These are phyloP conservation scores for Tylopilus sp. DNA, from an alignment of 1,284 basidiomycete species.

Conservation along the genomic window DNA sequence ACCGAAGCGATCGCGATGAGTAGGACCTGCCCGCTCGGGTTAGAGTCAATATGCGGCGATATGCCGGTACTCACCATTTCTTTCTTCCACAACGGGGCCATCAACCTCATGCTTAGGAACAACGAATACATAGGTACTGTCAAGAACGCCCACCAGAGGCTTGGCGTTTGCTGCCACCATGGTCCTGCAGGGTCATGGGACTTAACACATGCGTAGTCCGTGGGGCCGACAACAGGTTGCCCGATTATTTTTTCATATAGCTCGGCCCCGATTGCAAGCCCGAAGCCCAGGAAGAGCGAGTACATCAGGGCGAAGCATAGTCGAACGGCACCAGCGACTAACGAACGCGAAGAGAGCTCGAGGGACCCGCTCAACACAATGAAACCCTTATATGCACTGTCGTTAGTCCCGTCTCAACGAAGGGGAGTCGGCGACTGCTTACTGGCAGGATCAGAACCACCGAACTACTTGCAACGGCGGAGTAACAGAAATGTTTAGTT, in stretches of 20 bases:
- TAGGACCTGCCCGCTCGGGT: constrained; percentile 55
- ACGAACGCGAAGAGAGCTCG: constrained; percentile 83
- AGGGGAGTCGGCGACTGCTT: constrained; percentile 36
- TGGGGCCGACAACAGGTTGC: constrained; percentile 58
- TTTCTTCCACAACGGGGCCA: constrained; percentile 77
- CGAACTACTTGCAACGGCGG: constrained; percentile 85
- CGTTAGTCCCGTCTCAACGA: constrained; percentile 3
- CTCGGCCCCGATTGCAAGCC: constrained; percentile 82
- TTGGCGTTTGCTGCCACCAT: constrained; percentile 71
- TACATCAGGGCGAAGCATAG: constrained; percentile 88
- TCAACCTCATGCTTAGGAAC: constrained; percentile 81
- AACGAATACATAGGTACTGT: constrained; percentile 85
- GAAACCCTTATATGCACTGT: constrained; percentile 65
- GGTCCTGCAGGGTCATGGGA: constrained; percentile 65
- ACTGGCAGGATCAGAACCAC: constrained; percentile 91
- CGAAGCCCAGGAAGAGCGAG: constrained; percentile 86
- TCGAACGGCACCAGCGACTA: constrained; percentile 88
- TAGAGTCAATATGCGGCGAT: not conserved
- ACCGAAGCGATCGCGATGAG: constrained; percentile 77
- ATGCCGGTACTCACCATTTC: constrained; percentile 66
- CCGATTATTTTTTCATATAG: constrained; percentile 70
- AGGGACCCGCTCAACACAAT: constrained; percentile 86
- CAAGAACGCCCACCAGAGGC: constrained; percentile 76
- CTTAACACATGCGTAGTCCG: constrained; percentile 68
- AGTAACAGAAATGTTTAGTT: constrained; percentile 85